Base-by-base conservation (phyloP, 2,329 filamentous ascomycete genomes). In the Cryoendolithus antarcticus region DNA sequence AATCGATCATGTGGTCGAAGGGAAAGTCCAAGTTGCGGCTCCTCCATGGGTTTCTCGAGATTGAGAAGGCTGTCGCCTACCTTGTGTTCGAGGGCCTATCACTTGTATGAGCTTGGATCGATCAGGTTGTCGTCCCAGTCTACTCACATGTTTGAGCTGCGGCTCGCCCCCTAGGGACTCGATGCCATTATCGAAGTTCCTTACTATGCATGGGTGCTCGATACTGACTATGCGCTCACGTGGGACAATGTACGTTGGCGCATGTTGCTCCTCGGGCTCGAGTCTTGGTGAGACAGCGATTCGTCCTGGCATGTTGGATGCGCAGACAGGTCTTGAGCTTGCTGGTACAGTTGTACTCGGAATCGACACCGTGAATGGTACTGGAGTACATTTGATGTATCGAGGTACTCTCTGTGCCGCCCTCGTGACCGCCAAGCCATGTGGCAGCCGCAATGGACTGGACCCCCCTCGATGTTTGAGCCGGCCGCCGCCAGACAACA, bases 1-100 rank as follows among this genome's bases (percentile, higher is more conserved):
- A 85, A 77, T 3, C 81, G 80, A 59, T 93, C 86, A 47, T 86
- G 74, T 15, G 82, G 83, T 13, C 84, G 77, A 39, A 96, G 67
- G 51, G 82, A 83, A 11, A 93, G 63, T 2, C 80, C 80, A 15
- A 74, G 64, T 37, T 67, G 64, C 31, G 66, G 65, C 40, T 71
- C 66, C 30, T 63, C 53, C 41, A 66, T 63, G 9, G 58, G 50
- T 5, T 62, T 56, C 12, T 41, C 28, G 28, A 50, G 43, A 30
- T 55, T 56, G 19, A 40, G 34, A 13, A 35, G 21, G 47, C 48
- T 48, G 37, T 54, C 55, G 39, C 53, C 54, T 9, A 56, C 48
- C 15, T 46, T 46, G 42, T 56, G 52, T 36, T 57, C 52, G 35
- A 58, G 51, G n/a, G 53, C 49, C 54, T 57, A 38, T 29, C 8